Conservation (phyloP, 2,329 filamentous ascomycete genomes). For the Xylariaceae sp. region DNA sequence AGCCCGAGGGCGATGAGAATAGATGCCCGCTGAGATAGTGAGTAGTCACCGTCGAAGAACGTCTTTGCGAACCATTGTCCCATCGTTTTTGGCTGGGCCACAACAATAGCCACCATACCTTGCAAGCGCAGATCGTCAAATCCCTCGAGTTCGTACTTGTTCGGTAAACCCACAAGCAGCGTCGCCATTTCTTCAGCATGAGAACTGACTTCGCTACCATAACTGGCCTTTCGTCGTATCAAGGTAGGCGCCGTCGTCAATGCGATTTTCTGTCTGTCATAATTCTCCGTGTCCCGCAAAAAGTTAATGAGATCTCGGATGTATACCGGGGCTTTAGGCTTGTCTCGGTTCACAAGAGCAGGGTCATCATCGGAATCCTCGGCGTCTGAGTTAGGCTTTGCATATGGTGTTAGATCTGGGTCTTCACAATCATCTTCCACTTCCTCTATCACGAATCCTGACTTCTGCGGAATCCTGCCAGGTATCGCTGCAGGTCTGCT, state of each 20-base stretch:
- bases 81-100: slow-evolving; percentile 72
- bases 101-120: slow-evolving; percentile 74
- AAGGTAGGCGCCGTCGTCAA: slow-evolving; percentile 71
- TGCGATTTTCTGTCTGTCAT: slow-evolving; percentile 78
- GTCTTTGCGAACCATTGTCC: slow-evolving; percentile 79
- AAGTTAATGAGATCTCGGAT: slow-evolving; percentile 78
- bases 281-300: slow-evolving; percentile 75
- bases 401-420: slow-evolving; percentile 70
- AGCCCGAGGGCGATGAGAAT: slow-evolving; percentile 80
- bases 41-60: slow-evolving; percentile 91
- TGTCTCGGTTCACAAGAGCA: slow-evolving; percentile 78
- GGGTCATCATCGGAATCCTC: slow-evolving; percentile 94
- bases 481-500: slow-evolving; percentile 15
- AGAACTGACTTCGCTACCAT: slow-evolving; percentile 82
- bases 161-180: slow-evolving; percentile 73
- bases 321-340: slow-evolving; percentile 81
- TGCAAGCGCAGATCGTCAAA: slow-evolving; percentile 75
- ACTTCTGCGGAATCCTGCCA: slow-evolving; percentile 26
- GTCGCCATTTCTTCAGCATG: slow-evolving; percentile 78
- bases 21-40: slow-evolving; percentile 75
- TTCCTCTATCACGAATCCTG: slow-evolving; percentile 59
- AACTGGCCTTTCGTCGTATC: slow-evolving; percentile 83
- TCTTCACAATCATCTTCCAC: slow-evolving; percentile 56
- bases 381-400: slow-evolving; percentile 80
- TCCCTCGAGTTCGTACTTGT: slow-evolving; percentile 75